phyloP scores from a whole-genome alignment of 2,329 filamentous ascomycete genomes.

The Endoconidiophora laricicola region DNA sequence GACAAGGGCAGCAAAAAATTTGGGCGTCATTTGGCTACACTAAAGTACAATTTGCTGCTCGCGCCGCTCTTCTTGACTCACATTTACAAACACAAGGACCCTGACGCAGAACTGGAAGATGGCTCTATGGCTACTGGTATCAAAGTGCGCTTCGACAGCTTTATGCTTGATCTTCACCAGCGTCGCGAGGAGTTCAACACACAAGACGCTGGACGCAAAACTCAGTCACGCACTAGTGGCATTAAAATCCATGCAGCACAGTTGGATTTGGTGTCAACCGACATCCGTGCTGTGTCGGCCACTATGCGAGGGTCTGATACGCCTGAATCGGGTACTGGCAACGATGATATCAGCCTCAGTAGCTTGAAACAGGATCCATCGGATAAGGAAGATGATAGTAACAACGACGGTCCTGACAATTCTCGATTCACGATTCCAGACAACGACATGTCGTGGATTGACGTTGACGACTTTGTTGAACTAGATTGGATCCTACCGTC shows the following conservation, averaged over 20 bases:
- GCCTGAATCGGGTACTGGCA: not conserved
- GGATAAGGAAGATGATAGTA: slow-evolving; percentile 28
- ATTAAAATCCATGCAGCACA: slow-evolving; percentile 96
- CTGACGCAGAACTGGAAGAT: slow-evolving; percentile 61
- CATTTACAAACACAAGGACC: slow-evolving; percentile 96
- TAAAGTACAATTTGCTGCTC: slow-evolving; percentile 89
- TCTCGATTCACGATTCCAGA: slow-evolving; percentile 92
- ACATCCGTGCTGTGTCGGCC: slow-evolving; percentile 84
- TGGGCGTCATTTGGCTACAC: slow-evolving; percentile 86
- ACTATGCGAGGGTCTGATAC: slow-evolving; percentile 62
- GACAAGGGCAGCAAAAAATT: slow-evolving; percentile 99
- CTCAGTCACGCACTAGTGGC: slow-evolving; percentile 65
- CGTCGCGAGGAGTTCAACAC: slow-evolving; percentile 82
- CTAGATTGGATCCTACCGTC: slow-evolving; percentile 89
- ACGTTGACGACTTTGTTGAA: slow-evolving; percentile 99
- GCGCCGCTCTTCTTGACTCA: slow-evolving; percentile 91
- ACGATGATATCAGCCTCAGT: not conserved
- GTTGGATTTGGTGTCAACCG: slow-evolving; percentile 77
- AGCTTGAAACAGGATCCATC: slow-evolving; percentile 7
- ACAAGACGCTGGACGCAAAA: slow-evolving; percentile 57
- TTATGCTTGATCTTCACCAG: slow-evolving; percentile 93
- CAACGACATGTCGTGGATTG: slow-evolving; percentile 89
- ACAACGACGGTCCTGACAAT: slow-evolving; percentile 43
- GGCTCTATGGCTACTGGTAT: slow-evolving; percentile 85
- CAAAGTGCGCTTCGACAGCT: slow-evolving; percentile 88